Conservation (phyloP, 2,329 filamentous ascomycete species). For the Ophiostoma australiae region DNA sequence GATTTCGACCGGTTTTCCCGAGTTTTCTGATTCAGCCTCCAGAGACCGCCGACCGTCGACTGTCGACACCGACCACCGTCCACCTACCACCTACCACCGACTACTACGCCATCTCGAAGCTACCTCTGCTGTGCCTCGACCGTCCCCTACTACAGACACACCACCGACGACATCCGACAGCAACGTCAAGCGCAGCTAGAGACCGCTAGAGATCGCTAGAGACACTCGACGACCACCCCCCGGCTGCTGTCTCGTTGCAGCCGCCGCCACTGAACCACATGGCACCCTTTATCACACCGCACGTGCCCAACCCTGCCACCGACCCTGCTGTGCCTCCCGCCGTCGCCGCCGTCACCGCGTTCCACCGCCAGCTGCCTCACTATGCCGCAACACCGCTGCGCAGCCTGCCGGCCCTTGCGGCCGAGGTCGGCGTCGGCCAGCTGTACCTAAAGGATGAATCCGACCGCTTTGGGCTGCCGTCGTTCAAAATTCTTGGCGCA, state of each 20-base stretch:
- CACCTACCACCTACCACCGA: background rate
- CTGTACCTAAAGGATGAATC: constrained; percentile 70
- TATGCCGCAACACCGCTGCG: constrained; percentile 53
- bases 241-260: background rate
- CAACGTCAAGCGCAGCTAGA: no score
- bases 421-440: constrained; percentile 50
- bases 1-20: background rate
- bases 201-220: no score
- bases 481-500: constrained; percentile 77
- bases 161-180: no score
- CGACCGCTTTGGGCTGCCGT: constrained; percentile 60
- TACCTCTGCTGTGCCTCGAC: background rate
- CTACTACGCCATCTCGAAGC: background rate
- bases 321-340: background rate
- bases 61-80: background rate
- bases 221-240: no score
- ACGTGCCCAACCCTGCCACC: background rate
- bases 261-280: background rate
- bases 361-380: constrained; percentile 55
- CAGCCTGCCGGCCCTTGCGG: constrained; percentile 49
- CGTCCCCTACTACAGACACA: background rate
- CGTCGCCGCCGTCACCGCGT: constrained; percentile 31
- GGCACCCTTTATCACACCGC: background rate
- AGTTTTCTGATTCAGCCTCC: background rate
- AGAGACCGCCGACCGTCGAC: background rate